Conservation (phyloP, 2,329 filamentous ascomycete species). For the Fusarium buxicola region DNA sequence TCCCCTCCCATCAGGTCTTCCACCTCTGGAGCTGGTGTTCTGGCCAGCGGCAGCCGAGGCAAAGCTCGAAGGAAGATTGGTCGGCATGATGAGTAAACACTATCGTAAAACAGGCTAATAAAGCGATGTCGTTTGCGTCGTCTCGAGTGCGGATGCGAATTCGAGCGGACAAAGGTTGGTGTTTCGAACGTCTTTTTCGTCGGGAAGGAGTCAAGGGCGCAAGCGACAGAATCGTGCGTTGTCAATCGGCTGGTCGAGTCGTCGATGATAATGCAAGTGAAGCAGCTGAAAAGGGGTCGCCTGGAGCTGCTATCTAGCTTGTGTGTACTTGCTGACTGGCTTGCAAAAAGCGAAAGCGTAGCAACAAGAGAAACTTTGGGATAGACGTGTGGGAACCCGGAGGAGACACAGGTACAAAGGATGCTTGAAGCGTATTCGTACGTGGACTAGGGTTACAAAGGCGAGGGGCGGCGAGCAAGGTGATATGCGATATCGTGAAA, state of each 20-base stretch:
- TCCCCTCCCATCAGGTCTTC: conserved; percentile 67
- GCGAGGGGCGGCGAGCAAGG: conserved; percentile 32
- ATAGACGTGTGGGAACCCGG: conserved; percentile 29
- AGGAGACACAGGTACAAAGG: conserved; percentile 41
- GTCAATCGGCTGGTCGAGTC: conserved; percentile 31
- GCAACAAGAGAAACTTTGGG: conserved; percentile 33
- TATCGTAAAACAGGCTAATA: conserved; percentile 24
- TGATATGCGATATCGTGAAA: conserved; percentile 38
- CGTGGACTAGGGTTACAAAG: conserved; percentile 22
- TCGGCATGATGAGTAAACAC: conserved; percentile 66
- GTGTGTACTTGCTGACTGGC: conserved; percentile 25
- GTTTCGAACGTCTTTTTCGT: conserved; percentile 40
- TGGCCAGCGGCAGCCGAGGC: conserved; percentile 85
- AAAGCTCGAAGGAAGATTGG: conserved; percentile 84
- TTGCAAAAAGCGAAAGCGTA: conserved; percentile 30
- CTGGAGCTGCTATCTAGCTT: conserved; percentile 31
- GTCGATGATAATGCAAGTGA: conserved; percentile 25
- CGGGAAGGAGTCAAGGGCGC: conserved; percentile 30
- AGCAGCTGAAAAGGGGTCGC: conserved; percentile 22
- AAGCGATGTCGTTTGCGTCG: conserved; percentile 20
- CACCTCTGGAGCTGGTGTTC: conserved; percentile 68
- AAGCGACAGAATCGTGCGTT: conserved; percentile 30
- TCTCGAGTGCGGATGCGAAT: conserved; percentile 32
- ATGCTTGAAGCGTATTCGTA: conserved; percentile 38
- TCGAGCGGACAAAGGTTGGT: conserved; percentile 31